Evolutionary conservation across 345 rosid genomes (phyloP), one percentile per base, ranked within the genome.

Genomic region (Schrenkiella parvula): DNA sequence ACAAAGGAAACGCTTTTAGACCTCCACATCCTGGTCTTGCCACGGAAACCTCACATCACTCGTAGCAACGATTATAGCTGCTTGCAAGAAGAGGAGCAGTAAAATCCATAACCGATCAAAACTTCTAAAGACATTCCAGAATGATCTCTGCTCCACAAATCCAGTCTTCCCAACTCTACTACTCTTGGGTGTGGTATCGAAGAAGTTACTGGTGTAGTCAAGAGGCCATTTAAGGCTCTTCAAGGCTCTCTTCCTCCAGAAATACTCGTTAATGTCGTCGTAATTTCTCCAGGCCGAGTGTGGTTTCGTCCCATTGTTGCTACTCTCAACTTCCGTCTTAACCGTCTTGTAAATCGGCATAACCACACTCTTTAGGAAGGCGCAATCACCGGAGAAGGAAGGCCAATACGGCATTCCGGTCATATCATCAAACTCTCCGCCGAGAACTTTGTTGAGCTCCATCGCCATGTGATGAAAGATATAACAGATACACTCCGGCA

Each of bases 121-220:
- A 77, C 98, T 93, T 84, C 98, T 64, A 46, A 71, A 77, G 60
- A 93, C 32, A 75, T 93, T 91, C 92, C 89, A 89, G 66, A 91
- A 93, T 34, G 98, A 91, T 74, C 97, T 81, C 75, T 89, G 97
- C 83, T 93, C 98, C 34, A 93, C 97, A 71, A 91, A 93, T 29
- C 98, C 98, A 1, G 98, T 93, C 87, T 93, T 93, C 47, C 97
- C 96, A 2, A 91, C 97, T 65, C 82, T 84, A 77, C 87, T 82
- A 51, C 77, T 73, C 75, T 39, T 77, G n/a, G 83, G 79, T 0
- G 88, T 72, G 4, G 84, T 72, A 29, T 84, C 90, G 5, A 93
- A 93, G 78, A 88, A 93, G 64, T 85, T 89, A 60, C 97, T 85
- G 4, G 86, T 86, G 15, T 65, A 54, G 44, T 93, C 95, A 54